A percentile compares a stretch with the other conserved stretches of the same genome.
phyloP scores from a whole-genome alignment of 768 basidiomycete genomes.

The Agrocybe pediades region DNA sequence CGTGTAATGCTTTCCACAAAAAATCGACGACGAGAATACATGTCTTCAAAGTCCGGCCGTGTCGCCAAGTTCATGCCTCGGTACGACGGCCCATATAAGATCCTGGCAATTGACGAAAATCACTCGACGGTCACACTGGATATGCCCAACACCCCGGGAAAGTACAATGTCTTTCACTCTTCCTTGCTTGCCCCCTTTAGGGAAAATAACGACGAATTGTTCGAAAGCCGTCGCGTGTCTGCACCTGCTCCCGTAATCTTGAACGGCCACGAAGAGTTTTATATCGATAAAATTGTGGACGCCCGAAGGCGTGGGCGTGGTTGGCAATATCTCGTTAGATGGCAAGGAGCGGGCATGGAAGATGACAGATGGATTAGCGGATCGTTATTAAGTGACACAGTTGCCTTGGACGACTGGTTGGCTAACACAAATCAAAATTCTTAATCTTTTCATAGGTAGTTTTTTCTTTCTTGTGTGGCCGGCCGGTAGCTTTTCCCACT shows the following conservation, averaged over 20 bases:
- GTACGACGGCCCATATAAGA: slow-evolving; percentile 28
- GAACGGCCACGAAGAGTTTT: neutral
- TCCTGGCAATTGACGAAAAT: slow-evolving; percentile 14
- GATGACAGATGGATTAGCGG: neutral
- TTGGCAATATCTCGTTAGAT: neutral
- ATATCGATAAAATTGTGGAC: neutral
- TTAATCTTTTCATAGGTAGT: neutral
- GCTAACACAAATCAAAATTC: neutral
- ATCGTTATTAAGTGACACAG: neutral
- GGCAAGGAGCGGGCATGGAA: neutral
- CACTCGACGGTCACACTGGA: slow-evolving; percentile 25
- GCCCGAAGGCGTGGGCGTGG: neutral
- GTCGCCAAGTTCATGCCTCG: slow-evolving; percentile 38
- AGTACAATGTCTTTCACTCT: neutral
- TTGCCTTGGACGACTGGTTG: neutral
- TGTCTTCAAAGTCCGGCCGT: slow-evolving; percentile 15
- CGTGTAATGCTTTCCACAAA: neutral
- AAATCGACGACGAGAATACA: slow-evolving; percentile 23
- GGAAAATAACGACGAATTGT: neutral
- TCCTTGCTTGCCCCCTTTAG: neutral
- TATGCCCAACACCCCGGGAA: slow-evolving; percentile 10
- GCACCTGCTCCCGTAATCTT: neutral
- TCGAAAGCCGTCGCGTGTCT: neutral
- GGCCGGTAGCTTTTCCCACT: slow-evolving; percentile 16
- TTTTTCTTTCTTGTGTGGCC: slow-evolving; percentile 8